Conservation (phyloP, 2,329 filamentous ascomycete genomes). For the Pseudopyrenochaeta lycopersici region DNA sequence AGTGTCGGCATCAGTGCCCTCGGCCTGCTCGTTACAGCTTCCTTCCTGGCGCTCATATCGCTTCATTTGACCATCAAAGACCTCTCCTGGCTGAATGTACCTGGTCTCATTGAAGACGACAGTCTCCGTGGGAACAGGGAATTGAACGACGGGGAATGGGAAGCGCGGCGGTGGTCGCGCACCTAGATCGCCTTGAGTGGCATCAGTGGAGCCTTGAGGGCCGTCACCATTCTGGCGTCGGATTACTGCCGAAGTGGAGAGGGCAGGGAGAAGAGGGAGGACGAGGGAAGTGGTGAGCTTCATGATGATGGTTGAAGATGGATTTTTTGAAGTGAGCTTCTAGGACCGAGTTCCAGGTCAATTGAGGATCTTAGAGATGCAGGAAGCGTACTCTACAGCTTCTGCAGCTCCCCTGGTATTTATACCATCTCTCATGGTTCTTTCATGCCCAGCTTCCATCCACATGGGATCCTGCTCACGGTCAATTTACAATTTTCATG, state of each 20-base stretch:
- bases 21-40: slow-evolving; percentile 35
- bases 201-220: slow-evolving; percentile 27
- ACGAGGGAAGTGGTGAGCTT: slow-evolving; percentile 27
- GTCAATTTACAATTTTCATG: not conserved
- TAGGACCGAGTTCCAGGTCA: slow-evolving; percentile 1
- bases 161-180: slow-evolving; percentile 31
- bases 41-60: slow-evolving; percentile 35
- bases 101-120: slow-evolving; percentile 34
- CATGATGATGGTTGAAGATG: slow-evolving; percentile 13
- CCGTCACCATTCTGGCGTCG: slow-evolving; percentile 32
- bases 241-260: slow-evolving; percentile 28
- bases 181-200: slow-evolving; percentile 32
- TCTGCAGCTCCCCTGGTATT: slow-evolving; percentile 12
- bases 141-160: slow-evolving; percentile 30
- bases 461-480: not conserved
- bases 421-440: slow-evolving; percentile 11
- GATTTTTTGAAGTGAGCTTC: slow-evolving; percentile 4
- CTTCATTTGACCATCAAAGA: slow-evolving; percentile 38
- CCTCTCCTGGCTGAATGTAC: slow-evolving; percentile 33
- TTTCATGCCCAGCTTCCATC: slow-evolving; percentile 2
- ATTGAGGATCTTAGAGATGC: slow-evolving; percentile 9
- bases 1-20: slow-evolving; percentile 35
- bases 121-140: slow-evolving; percentile 34
- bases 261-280: slow-evolving; percentile 30
- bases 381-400: slow-evolving; percentile 10